A percentile compares a stretch with the other conserved stretches of the same genome.
Conservation (phyloP, 148 eudicot genomes). For the Spergularia bocconei region DNA sequence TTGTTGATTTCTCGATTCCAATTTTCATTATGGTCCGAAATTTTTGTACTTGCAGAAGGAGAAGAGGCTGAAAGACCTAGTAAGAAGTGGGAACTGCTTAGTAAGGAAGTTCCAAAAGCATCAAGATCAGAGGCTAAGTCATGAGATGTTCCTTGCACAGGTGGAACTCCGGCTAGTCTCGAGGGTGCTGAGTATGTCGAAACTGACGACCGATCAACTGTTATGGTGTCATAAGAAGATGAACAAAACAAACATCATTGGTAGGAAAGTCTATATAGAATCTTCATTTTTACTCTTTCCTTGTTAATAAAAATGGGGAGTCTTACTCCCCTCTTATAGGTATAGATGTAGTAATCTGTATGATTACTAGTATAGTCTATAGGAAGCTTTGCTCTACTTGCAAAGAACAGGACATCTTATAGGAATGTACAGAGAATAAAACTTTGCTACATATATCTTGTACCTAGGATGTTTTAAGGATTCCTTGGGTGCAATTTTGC, state of each 20-base stretch:
- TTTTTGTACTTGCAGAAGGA: conserved; percentile 58
- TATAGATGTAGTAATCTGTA: neutral
- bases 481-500: conserved; percentile 22
- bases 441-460: conserved; percentile 12
- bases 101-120: conserved; percentile 77
- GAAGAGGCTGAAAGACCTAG: conserved; percentile 62
- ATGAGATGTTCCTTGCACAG: conserved; percentile 45
- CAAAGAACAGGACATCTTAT: conserved; percentile 13
- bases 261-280: conserved; percentile 57
- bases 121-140: conserved; percentile 34
- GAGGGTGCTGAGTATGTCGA: conserved; percentile 57
- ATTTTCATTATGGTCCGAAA: neutral
- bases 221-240: conserved; percentile 77
- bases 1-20: neutral
- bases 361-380: too few relatives aligned
- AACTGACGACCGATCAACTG: conserved; percentile 62
- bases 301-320: conserved; percentile 26
- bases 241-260: conserved; percentile 41
- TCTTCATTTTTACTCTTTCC: conserved; percentile 75
- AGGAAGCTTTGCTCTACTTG: conserved; percentile 5
- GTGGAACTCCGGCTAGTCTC: conserved; percentile 67
- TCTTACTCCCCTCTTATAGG: neutral
- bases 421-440: conserved; percentile 27
- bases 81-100: conserved; percentile 72
- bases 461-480: conserved; percentile 23